phyloP scores from a whole-genome alignment of 331 rosid genomes.

The Acacia concinna region DNA sequence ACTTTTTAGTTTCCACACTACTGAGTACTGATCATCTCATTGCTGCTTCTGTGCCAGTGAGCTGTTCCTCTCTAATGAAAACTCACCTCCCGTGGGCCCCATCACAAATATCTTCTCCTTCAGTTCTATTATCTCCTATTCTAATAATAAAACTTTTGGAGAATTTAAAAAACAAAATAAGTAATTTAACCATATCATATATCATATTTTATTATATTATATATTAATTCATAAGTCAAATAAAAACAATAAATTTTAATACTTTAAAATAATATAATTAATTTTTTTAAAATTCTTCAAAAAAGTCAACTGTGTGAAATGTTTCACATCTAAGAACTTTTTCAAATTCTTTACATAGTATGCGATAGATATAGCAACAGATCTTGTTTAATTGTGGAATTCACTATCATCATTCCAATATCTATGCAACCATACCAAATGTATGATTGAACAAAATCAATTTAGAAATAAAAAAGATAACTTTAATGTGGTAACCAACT shows the following conservation, averaged over 20 bases:
- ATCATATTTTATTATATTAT: too few relatives aligned
- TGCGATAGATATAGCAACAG: too few relatives aligned
- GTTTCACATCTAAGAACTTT: not conserved
- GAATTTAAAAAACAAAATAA: too few relatives aligned
- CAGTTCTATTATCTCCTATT: too few relatives aligned
- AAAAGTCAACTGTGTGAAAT: too few relatives aligned
- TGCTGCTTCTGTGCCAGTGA: not conserved
- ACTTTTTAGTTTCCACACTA: not conserved
- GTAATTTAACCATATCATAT: too few relatives aligned
- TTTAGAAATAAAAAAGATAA: not conserved
- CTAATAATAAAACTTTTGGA: too few relatives aligned
- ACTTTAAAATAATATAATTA: too few relatives aligned
- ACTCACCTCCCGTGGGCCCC: not conserved
- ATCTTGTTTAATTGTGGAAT: not conserved
- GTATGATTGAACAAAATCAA: not conserved
- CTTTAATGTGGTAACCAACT: not conserved
- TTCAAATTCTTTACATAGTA: not conserved
- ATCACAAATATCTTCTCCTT: not conserved
- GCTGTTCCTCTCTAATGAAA: not conserved
- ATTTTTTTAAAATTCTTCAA: too few relatives aligned
- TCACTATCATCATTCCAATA: not conserved
- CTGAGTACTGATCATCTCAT: not conserved
- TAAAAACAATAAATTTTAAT: too few relatives aligned
- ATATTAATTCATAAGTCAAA: too few relatives aligned
- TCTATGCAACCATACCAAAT: not conserved